Conservation (phyloP, 73 alveolate genomes). For the Tetrahymena thermophila region DNA sequence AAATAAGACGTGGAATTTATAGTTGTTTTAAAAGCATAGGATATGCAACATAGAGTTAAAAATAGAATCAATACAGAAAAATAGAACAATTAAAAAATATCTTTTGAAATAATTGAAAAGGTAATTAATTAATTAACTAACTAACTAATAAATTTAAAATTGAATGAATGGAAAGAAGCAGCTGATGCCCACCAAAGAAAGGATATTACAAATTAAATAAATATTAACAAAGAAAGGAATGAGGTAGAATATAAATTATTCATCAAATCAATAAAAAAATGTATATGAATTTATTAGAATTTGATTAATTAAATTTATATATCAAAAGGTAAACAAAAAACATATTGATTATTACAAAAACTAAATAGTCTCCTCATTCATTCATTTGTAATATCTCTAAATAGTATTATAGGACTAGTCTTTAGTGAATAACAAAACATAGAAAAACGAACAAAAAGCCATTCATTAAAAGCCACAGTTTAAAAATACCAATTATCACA, state of each 20-base stretch:
- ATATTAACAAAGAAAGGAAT: background rate
- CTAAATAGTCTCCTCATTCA: background rate
- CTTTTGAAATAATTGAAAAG: background rate
- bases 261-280: background rate
- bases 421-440: too few species aligned
- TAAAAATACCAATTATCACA: too few species aligned
- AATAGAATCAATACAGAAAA: background rate
- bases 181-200: background rate
- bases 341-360: too few species aligned
- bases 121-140: too few species aligned
- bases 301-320: background rate
- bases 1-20: background rate
- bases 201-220: background rate
- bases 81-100: background rate
- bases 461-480: background rate
- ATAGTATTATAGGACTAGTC: background rate
- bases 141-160: too few species aligned
- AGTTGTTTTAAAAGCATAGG: background rate
- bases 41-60: background rate
- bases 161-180: background rate
- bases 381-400: background rate
- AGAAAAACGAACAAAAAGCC: background rate
- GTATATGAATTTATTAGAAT: background rate
- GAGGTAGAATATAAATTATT: background rate
- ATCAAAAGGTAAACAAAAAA: background rate